A percentile compares a stretch with the other conserved stretches of the same genome.
These are phyloP conservation scores for Erigeron canadensis DNA, from an alignment of 129 eudicot genomes.

Conservation along the genomic window DNA sequence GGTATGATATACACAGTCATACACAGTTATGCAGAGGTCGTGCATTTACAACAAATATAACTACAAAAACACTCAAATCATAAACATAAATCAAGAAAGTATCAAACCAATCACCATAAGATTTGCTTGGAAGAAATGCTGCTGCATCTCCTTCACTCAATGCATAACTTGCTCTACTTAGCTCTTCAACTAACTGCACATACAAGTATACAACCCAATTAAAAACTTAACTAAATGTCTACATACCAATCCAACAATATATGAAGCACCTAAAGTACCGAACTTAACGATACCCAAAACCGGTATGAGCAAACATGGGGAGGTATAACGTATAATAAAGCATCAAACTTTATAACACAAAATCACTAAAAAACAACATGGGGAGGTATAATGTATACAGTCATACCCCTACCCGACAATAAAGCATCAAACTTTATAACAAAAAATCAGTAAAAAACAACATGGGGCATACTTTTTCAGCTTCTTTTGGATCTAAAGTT, in stretches of 20 bases:
- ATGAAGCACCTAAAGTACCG: too few relatives aligned
- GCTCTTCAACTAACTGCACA: constrained; percentile 65
- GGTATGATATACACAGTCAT: too few relatives aligned
- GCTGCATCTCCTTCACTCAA: constrained; percentile 93
- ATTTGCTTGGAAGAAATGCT: constrained; percentile 87
- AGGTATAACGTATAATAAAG: too few relatives aligned
- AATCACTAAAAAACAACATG: too few relatives aligned
- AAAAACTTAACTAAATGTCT: not conserved
- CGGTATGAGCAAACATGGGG: too few relatives aligned
- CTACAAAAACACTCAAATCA: not conserved
- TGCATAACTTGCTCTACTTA: constrained; percentile 57
- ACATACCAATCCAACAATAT: not conserved
- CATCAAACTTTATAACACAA: too few relatives aligned
- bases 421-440: not conserved
- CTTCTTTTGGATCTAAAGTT: constrained; percentile 47
- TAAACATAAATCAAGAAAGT: too few relatives aligned
- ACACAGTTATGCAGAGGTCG: not conserved
- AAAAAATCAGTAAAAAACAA: not conserved
- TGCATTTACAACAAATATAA: not conserved
- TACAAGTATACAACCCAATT: not conserved
- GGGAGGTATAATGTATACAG: too few relatives aligned
- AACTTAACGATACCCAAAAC: too few relatives aligned
- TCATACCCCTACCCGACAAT: not conserved
- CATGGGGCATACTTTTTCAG: constrained; percentile 48
- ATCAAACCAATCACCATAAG: constrained; percentile 51